A percentile compares a stretch with the other conserved stretches of the same genome.
Evolutionary conservation across 129 eudicot species (phyloP).

Genomic region (Flaveria bidentis): DNA sequence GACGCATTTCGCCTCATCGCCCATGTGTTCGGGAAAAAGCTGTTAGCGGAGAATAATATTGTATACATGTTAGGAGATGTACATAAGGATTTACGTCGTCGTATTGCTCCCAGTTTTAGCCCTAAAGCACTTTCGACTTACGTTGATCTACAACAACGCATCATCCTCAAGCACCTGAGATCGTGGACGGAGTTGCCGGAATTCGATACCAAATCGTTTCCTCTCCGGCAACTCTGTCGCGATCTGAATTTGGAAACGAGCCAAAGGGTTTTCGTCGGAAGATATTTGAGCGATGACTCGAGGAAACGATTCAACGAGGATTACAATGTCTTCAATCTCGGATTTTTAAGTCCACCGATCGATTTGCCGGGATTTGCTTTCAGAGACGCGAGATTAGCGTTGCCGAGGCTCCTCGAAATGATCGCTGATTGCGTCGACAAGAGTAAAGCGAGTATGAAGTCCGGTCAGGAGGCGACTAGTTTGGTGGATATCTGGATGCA

Average conservation of each 20-base stretch:
- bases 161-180: constrained; percentile 52
- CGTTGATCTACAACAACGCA: constrained; percentile 54
- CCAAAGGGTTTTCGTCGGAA: constrained; percentile 81
- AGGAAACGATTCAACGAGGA: constrained; percentile 55
- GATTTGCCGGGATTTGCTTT: constrained; percentile 81
- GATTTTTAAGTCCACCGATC: constrained; percentile 65
- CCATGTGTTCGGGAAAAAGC: constrained; percentile 82
- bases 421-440: constrained; percentile 59
- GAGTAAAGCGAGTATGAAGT: constrained; percentile 52
- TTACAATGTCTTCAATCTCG: constrained; percentile 71
- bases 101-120: constrained; percentile 77
- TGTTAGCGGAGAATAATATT: constrained; percentile 78
- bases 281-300: constrained; percentile 44
- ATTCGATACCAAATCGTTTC: constrained; percentile 29
- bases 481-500: constrained; percentile 88
- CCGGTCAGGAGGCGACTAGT: constrained; percentile 56
- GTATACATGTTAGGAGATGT: constrained; percentile 78
- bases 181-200: constrained; percentile 38
- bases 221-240: constrained; percentile 57
- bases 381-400: constrained; percentile 67
- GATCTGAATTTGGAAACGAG: constrained; percentile 88
- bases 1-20: constrained; percentile 84
- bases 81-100: constrained; percentile 87
- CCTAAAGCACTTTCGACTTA: constrained; percentile 69
- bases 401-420: constrained; percentile 49